Conservation (phyloP, 768 basidiomycete species). For the Leccinum variicolor region DNA sequence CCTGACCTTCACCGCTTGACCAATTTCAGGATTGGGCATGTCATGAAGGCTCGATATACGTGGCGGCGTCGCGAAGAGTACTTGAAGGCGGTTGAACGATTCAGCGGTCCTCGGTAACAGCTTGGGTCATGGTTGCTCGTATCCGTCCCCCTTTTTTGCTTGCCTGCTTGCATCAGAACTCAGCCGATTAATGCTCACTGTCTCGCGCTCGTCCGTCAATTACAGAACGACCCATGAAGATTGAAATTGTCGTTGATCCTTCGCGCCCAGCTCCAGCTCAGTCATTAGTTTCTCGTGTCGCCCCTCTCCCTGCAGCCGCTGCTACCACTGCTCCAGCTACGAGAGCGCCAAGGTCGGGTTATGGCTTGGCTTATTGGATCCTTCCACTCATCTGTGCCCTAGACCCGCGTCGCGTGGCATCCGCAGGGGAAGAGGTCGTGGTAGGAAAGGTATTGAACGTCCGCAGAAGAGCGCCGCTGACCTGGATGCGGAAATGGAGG, state of each 20-base stretch:
- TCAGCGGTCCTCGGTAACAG: conserved; percentile 22
- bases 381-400: conserved; percentile 9
- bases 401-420: conserved; percentile 38
- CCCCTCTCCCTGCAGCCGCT: conserved; percentile 51
- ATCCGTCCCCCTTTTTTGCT: conserved; percentile 44
- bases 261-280: conserved; percentile 56
- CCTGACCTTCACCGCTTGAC: conserved; percentile 33
- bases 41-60: conserved; percentile 22
- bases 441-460: conserved; percentile 51
- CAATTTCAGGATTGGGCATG: conserved; percentile 32
- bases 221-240: conserved; percentile 96
- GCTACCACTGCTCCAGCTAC: conserved; percentile 18
- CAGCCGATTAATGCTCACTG: conserved; percentile 35
- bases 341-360: conserved; percentile 36
- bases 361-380: neutral
- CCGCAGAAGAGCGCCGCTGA: conserved; percentile 82
- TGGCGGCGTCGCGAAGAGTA: conserved; percentile 21
- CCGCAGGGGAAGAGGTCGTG: conserved; percentile 44
- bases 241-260: conserved; percentile 94
- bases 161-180: conserved; percentile 34
- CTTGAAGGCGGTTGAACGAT: conserved; percentile 24
- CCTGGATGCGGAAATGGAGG: conserved; percentile 98
- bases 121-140: conserved; percentile 32
- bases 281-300: conserved; percentile 80
- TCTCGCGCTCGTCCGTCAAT: conserved; percentile 33